Evolutionary conservation across 148 eudicot genomes (phyloP), one percentile per base, ranked within the genome.

Genomic region (Mesembryanthemum crystallinum): DNA sequence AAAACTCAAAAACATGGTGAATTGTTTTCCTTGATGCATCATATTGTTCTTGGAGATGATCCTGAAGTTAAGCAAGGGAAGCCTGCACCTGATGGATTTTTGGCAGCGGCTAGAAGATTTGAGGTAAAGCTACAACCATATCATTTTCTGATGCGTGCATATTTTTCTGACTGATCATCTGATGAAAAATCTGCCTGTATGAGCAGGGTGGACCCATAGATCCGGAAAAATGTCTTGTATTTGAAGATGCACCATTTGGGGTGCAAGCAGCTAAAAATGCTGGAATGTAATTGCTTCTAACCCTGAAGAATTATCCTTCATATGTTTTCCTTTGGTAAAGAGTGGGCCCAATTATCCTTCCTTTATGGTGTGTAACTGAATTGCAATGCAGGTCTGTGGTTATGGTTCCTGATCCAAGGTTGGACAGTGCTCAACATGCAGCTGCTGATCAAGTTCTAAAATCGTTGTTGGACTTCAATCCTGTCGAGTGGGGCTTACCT

Each of bases 21-120:
- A 74, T 59, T 95, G 52, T 92, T 95, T 75, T 85, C 94, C 37
- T 85, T 92, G 85, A 95, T 95, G 99, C 94, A 95, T 86, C 99
- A 92, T 75, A 76, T 95, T 71, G 99, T 95, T 66, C 85, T 78
- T 63, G 99, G 99, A 28, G 99, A 95, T 83, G 99, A 95, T 88
- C 96, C 96, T 61, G 98, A 94, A 88, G 97, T 94, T 64, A 92
- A 90, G 84, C 87, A 89, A 79, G 97, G 98, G 75, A 94, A 94
- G 79, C 98, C 98, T 69, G 84, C 98, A 64, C 97, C 99, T 27
- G 97, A 90, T 80, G 87, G 88, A 25, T 95, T 95, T 71, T 86
- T 90, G 76, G 89, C 91, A 69, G 99, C 97, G 55, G 90, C 96
- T 69, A 90, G 78, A 79, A 89, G 99, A 89, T 95, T 95, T 69